phyloP scores from a whole-genome alignment of 2,329 filamentous ascomycete genomes.

The Phialophora verrucosa region DNA sequence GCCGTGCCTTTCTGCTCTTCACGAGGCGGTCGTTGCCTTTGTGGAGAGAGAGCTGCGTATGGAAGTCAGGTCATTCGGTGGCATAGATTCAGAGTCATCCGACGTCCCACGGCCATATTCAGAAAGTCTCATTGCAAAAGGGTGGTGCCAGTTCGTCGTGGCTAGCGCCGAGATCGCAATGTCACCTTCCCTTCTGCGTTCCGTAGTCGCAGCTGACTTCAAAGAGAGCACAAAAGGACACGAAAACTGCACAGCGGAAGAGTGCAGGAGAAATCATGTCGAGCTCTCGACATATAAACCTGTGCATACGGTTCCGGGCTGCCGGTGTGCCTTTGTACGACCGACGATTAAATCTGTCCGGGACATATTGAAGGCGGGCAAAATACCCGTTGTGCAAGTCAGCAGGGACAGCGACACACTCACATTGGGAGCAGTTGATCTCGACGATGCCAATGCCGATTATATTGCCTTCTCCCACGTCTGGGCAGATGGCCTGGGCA shows the following conservation, averaged over 20 bases:
- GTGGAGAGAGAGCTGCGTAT: conserved; percentile 1
- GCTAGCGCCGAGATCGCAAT: neutral
- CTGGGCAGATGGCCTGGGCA: conserved; percentile 5
- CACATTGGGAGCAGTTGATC: neutral
- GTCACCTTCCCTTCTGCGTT: neutral
- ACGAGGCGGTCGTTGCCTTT: neutral
- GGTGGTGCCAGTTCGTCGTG: neutral
- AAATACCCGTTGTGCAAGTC: neutral
- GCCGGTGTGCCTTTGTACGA: neutral
- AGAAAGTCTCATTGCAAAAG: neutral
- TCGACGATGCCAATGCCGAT: neutral
- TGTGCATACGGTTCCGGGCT: neutral
- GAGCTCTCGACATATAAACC: neutral
- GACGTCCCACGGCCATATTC: neutral
- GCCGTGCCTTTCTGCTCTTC: neutral
- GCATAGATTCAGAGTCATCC: neutral
- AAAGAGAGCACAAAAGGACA: neutral
- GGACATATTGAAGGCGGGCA: neutral
- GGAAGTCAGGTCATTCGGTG: neutral
- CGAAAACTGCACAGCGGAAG: neutral
- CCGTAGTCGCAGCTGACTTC: neutral
- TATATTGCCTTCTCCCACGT: conserved; percentile 8
- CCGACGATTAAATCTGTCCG: neutral
- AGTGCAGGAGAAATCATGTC: neutral
- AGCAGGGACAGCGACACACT: neutral